Evolutionary conservation across 208 protist genomes (phyloP).

Genomic region (Crithidia thermophila): DNA sequence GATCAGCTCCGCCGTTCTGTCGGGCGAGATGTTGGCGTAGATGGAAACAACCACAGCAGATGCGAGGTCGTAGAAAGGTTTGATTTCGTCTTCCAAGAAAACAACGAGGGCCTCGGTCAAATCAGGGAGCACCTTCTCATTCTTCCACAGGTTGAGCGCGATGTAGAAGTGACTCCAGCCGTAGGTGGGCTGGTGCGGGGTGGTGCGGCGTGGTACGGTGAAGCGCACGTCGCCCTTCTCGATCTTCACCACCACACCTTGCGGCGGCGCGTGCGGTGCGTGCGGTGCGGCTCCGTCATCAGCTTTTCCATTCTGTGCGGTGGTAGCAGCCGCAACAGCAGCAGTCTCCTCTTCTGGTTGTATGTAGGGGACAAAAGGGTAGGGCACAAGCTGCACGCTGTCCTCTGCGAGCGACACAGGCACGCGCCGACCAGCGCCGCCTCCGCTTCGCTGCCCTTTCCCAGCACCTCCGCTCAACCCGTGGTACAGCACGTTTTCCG

Average conservation of each 20-base stretch:
- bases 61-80: conserved; percentile 47
- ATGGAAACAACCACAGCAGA: conserved; percentile 69
- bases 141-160: conserved; percentile 76
- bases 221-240: conserved; percentile 32
- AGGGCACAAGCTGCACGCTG: conserved; percentile 26
- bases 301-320: neutral
- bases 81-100: conserved; percentile 73
- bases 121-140: conserved; percentile 62
- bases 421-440: neutral
- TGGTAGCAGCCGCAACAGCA: neutral
- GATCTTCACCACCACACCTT: conserved; percentile 5
- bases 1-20: conserved; percentile 48
- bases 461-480: neutral
- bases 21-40: conserved; percentile 56
- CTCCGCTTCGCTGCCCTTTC: neutral
- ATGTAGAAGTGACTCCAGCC: conserved; percentile 80
- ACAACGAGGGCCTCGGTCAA: conserved; percentile 61
- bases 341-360: neutral
- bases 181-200: conserved; percentile 33
- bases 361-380: conserved; percentile 12
- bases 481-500: neutral
- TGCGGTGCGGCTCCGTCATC: neutral
- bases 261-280: neutral
- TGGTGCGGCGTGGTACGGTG: conserved; percentile 29
- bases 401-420: conserved; percentile 8